These are phyloP conservation scores for Bipolaris cookei DNA, from an alignment of 2,329 filamentous ascomycete species.

Conservation along the genomic window DNA sequence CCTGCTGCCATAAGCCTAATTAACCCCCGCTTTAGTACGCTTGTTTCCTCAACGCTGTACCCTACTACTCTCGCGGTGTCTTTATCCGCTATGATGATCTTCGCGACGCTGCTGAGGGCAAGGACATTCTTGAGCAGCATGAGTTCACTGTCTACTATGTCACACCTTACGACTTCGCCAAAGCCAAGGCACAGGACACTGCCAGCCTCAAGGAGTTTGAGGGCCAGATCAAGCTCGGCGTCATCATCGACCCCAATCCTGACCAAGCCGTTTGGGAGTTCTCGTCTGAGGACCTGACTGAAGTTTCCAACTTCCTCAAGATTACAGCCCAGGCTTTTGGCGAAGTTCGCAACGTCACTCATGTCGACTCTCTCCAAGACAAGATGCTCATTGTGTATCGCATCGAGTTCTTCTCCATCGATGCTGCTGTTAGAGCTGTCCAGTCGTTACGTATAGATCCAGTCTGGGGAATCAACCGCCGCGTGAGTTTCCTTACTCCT, in stretches of 20 bases:
- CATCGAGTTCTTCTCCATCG: slow-evolving; percentile 41
- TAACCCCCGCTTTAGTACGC: slow-evolving; percentile 34
- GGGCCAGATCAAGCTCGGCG: slow-evolving; percentile 37
- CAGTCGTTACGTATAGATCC: slow-evolving; percentile 21
- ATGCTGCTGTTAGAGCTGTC: slow-evolving; percentile 37
- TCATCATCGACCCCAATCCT: slow-evolving; percentile 27
- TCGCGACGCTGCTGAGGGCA: slow-evolving; percentile 40
- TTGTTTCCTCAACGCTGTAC: slow-evolving; percentile 32
- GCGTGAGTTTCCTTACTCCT: slow-evolving; percentile 20
- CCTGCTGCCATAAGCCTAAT: slow-evolving; percentile 10
- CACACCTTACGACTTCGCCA: slow-evolving; percentile 32
- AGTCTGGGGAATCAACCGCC: slow-evolving; percentile 18
- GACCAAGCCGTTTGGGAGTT: slow-evolving; percentile 21
- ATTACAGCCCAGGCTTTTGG: slow-evolving; percentile 27
- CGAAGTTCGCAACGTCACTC: slow-evolving; percentile 25
- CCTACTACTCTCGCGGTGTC: slow-evolving; percentile 32
- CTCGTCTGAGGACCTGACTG: slow-evolving; percentile 21
- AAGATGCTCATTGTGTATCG: slow-evolving; percentile 34
- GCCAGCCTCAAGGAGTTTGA: slow-evolving; percentile 37
- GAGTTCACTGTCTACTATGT: slow-evolving; percentile 31
- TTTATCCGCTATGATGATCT: slow-evolving; percentile 50
- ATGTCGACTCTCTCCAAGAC: slow-evolving; percentile 24
- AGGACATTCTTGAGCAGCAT: slow-evolving; percentile 30
- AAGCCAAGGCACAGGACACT: slow-evolving; percentile 36
- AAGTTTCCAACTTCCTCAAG: slow-evolving; percentile 21